Evolutionary conservation across 139 green algal genomes (phyloP), one percentile per base, ranked within the genome.

Genomic region (Chlorella vulgaris): DNA sequence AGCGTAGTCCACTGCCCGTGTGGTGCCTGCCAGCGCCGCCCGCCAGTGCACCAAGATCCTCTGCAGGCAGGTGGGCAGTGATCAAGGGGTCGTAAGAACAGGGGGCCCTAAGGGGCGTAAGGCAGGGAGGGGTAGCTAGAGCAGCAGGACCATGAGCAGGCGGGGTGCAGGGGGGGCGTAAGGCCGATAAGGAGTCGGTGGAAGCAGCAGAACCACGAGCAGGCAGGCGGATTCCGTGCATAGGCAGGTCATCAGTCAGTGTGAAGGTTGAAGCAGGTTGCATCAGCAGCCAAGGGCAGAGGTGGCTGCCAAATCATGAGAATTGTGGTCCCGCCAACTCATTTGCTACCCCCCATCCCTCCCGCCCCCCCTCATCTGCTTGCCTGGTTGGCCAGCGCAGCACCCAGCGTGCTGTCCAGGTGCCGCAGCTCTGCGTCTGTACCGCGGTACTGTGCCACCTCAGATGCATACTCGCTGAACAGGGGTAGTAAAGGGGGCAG

Each of bases 1-100:
- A 3, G 39, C 62, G 66, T 94, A 94, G 73, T 94, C 90, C 8
- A 87, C 69, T 15, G 79, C 35, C 18, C 84, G 88, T 29, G 83
- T 94, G 68, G 40, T 40, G 38, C 53, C 63, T 22, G 77, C 70
- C 47, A 94, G 65, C 65, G 67, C 65, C 10, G 68, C 60, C 26
- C 82, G 79, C 10, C 69, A 73, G 31, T 33, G 1, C 28, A 92
- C 76, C 24, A 95, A 78, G 7, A 19, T 63, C 13, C 79, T 53
- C 71, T 88, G 84, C 78, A 53, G 10, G 47, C 47, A 10, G 47
- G 13, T 31, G 47, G 47, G 47, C 15, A 24, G 47, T 15, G 15
- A 10, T 24, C 13, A n/a, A n/a, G n/a, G n/a, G n/a, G n/a, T n/a
- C n/a, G n/a, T 58, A 58, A 15, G 47, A 58, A 58, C 47, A 58